Percentiles rank a stretch among this genome's conserved stretches.
These are phyloP conservation scores for Larix sibirica DNA, from an alignment of 83 land plant species.

Conservation along the genomic window DNA sequence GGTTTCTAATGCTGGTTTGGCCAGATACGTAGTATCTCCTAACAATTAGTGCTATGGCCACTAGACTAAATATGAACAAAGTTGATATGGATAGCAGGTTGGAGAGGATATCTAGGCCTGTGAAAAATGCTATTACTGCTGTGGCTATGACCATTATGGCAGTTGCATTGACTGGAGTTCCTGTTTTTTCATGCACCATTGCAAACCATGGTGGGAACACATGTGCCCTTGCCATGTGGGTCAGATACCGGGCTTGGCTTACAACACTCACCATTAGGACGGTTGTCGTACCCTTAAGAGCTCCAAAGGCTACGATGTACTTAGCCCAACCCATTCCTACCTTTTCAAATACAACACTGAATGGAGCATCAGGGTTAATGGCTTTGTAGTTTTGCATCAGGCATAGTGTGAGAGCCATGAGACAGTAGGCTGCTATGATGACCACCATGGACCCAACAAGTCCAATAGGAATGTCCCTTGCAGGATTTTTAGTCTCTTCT, in stretches of 20 bases:
- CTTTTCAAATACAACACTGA: constrained; percentile 52
- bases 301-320: constrained; percentile 79
- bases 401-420: constrained; percentile 70
- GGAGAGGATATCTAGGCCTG: constrained; percentile 65
- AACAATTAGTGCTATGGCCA: constrained; percentile 78
- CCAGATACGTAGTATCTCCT: constrained; percentile 64
- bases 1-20: constrained; percentile 9
- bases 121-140: constrained; percentile 22
- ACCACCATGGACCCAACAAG: constrained; percentile 75
- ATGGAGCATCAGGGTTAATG: constrained; percentile 72
- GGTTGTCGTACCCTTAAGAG: constrained; percentile 82
- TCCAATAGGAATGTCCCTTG: constrained; percentile 74
- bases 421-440: constrained; percentile 58
- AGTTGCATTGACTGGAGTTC: constrained; percentile 91
- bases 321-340: constrained; percentile 77
- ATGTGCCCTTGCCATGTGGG: constrained; percentile 89
- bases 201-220: constrained; percentile 92
- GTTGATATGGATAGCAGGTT: constrained; percentile 77
- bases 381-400: constrained; percentile 42
- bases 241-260: constrained; percentile 85
- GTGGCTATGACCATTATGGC: constrained; percentile 59
- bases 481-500: constrained; percentile 86
- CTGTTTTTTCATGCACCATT: constrained; percentile 54
- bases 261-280: constrained; percentile 71
- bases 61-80: constrained; percentile 77